Evolutionary conservation across 306 rosid species (phyloP).

Genomic region (Dryas octopetala): DNA sequence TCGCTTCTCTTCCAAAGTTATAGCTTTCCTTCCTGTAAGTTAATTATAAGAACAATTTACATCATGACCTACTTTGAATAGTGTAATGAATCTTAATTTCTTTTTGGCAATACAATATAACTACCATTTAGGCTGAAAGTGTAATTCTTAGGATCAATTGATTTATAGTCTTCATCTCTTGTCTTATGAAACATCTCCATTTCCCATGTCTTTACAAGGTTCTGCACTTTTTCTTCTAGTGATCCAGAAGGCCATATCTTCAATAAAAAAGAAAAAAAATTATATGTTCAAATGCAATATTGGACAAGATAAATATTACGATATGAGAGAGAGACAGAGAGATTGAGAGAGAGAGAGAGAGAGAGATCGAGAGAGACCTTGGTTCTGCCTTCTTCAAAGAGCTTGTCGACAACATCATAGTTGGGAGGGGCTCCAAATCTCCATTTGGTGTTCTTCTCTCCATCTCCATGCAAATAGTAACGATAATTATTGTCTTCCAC

Average conservation of each 20-base stretch:
- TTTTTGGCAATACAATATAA: not conserved
- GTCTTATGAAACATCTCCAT: constrained; percentile 56
- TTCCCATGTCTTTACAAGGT: constrained; percentile 57
- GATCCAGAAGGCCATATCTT: constrained; percentile 71
- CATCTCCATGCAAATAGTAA: constrained; percentile 36
- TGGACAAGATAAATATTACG: too few species aligned
- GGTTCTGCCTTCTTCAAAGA: constrained; percentile 65
- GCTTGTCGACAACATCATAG: constrained; percentile 54
- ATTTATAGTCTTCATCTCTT: constrained; percentile 31
- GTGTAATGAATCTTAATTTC: too few species aligned
- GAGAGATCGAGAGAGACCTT: constrained; percentile 34
- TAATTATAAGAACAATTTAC: not conserved
- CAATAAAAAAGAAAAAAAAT: not conserved
- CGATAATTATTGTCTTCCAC: constrained; percentile 51
- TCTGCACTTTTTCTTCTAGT: constrained; percentile 60
- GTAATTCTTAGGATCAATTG: constrained; percentile 46
- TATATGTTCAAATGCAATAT: not conserved
- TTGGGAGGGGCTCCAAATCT: constrained; percentile 53
- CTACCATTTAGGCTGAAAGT: constrained; percentile 52
- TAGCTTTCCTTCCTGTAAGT: constrained; percentile 38
- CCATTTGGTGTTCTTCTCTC: constrained; percentile 56
- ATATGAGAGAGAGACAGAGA: not conserved
- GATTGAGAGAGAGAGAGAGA: not conserved
- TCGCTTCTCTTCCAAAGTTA: constrained; percentile 37
- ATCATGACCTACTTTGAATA: too few species aligned